Percentiles rank a stretch among this genome's conserved stretches.
These are phyloP conservation scores for Citrus reticulata DNA, from an alignment of 345 rosid genomes.

Conservation along the genomic window DNA sequence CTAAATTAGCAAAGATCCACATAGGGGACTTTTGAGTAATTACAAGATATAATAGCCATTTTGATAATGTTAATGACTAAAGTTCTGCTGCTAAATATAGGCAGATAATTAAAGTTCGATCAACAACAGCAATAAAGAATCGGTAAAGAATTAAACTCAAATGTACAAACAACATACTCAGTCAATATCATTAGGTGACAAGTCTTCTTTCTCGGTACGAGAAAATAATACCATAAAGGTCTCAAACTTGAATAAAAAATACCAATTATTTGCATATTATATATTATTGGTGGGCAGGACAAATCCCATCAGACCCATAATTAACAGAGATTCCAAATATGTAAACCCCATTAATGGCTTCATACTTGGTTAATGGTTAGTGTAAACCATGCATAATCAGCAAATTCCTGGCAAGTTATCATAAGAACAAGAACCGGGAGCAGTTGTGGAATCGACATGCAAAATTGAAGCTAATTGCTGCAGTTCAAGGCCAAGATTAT, in stretches of 20 bases:
- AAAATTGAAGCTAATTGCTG: constrained; percentile 58
- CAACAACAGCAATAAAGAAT: neutral
- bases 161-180: neutral
- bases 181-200: neutral
- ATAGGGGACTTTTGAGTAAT: neutral
- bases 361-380: neutral
- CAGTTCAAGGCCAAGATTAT: constrained; percentile 50
- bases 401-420: constrained; percentile 47
- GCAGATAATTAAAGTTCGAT: neutral
- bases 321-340: neutral
- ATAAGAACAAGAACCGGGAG: constrained; percentile 39
- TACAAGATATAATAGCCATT: neutral
- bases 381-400: constrained; percentile 13
- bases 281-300: neutral
- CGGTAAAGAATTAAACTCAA: neutral
- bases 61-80: neutral
- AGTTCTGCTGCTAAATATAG: neutral
- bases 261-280: neutral
- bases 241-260: neutral
- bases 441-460: constrained; percentile 31
- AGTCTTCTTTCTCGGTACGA: neutral
- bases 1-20: neutral
- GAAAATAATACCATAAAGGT: neutral
- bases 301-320: neutral
- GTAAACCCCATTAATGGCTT: neutral